Conservation (phyloP, 208 protist genomes). For the Phytomonas sp. region DNA sequence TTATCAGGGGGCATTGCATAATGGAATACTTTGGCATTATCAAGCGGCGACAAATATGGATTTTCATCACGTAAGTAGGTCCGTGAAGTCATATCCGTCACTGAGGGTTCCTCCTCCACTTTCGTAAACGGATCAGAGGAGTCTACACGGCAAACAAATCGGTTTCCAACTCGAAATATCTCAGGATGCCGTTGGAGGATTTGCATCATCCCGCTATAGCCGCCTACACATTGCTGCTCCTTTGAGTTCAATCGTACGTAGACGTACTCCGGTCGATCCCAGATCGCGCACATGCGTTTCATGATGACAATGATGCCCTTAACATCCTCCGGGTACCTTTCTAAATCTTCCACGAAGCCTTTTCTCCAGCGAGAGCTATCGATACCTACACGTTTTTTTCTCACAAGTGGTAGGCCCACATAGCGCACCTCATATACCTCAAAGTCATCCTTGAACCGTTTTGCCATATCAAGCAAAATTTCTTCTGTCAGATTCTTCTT, state of each 20-base stretch:
- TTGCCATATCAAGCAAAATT: slow-evolving; percentile 26
- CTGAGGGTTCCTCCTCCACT: slow-evolving; percentile 36
- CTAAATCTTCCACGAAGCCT: slow-evolving; percentile 56
- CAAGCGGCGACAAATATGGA: slow-evolving; percentile 52
- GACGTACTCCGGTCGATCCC: slow-evolving; percentile 78
- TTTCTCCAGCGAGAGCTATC: slow-evolving; percentile 60
- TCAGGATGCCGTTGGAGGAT: slow-evolving; percentile 52
- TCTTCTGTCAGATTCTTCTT: slow-evolving; percentile 65
- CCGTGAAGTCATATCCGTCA: slow-evolving; percentile 33
- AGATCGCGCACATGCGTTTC: slow-evolving; percentile 40
- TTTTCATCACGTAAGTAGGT: slow-evolving; percentile 52
- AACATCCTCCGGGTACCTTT: slow-evolving; percentile 62
- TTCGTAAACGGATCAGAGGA: slow-evolving; percentile 43
- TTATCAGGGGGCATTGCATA: slow-evolving; percentile 62
- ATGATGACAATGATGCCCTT: slow-evolving; percentile 42
- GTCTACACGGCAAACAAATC: slow-evolving; percentile 68
- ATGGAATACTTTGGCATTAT: slow-evolving; percentile 72
- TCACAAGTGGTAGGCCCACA: slow-evolving; percentile 43
- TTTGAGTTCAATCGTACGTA: slow-evolving; percentile 51
- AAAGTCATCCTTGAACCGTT: slow-evolving; percentile 40
- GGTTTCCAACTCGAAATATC: slow-evolving; percentile 55
- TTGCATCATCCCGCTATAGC: slow-evolving; percentile 51
- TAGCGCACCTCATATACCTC: slow-evolving; percentile 41
- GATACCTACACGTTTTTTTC: slow-evolving; percentile 47
- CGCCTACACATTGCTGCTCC: slow-evolving; percentile 39